A percentile compares a stretch with the other conserved stretches of the same genome.
Evolutionary conservation across 768 basidiomycete species (phyloP).

Genomic region (Hortiboletus campestris): DNA sequence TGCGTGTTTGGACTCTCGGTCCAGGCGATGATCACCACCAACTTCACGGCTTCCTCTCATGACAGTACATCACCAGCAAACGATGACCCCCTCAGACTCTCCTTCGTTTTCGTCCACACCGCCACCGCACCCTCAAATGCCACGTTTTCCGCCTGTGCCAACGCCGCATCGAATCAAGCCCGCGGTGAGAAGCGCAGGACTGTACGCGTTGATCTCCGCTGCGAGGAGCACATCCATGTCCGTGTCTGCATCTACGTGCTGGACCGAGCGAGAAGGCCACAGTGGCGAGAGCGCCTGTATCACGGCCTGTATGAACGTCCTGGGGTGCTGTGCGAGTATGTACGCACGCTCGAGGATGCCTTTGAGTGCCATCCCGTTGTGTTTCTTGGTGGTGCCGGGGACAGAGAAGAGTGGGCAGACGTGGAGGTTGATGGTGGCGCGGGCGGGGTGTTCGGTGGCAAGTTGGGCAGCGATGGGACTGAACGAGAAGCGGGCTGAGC

Average conservation of each 20-base stretch:
- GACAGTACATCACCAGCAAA: slow-evolving; percentile 32
- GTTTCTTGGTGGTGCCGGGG: slow-evolving; percentile 68
- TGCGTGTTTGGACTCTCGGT: no score
- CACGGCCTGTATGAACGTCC: slow-evolving; percentile 76
- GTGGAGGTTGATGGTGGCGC: slow-evolving; percentile 71
- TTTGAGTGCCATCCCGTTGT: slow-evolving; percentile 52
- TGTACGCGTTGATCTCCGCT: slow-evolving; percentile 68
- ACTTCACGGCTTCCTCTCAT: slow-evolving; percentile 29
- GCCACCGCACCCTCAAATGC: slow-evolving; percentile 44
- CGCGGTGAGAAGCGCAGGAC: slow-evolving; percentile 65
- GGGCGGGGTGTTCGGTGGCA: slow-evolving; percentile 65
- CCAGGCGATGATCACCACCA: not conserved
- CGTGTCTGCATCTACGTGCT: rapidly evolving
- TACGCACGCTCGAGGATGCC: slow-evolving; percentile 59
- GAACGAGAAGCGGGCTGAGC: slow-evolving; percentile 64
- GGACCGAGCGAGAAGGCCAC: not conserved
- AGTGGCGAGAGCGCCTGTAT: slow-evolving; percentile 52
- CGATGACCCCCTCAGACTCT: slow-evolving; percentile 31
- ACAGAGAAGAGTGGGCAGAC: slow-evolving; percentile 69
- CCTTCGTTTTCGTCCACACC: slow-evolving; percentile 51
- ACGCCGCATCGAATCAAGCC: slow-evolving; percentile 66
- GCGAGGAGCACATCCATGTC: slow-evolving; percentile 48
- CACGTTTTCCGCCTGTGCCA: slow-evolving; percentile 45
- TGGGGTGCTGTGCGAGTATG: slow-evolving; percentile 65
- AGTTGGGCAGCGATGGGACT: slow-evolving; percentile 75